Evolutionary conservation across 129 eudicot species (phyloP).

Genomic region (Gnaphalium uliginosum): DNA sequence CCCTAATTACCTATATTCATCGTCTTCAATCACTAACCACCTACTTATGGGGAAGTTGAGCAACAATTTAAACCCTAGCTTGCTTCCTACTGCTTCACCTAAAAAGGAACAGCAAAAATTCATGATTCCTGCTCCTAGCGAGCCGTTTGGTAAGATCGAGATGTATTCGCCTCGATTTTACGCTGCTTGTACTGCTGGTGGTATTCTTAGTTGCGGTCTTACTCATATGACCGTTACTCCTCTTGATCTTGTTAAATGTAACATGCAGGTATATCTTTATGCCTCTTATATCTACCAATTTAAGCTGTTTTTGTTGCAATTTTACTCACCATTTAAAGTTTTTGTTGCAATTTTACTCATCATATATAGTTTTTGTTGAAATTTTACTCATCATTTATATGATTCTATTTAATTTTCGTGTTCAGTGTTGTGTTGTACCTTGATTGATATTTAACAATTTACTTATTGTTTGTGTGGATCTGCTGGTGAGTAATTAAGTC

Average conservation of each 20-base stretch:
- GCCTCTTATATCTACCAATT: neutral
- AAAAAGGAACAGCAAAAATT: constrained; percentile 26
- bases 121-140: constrained; percentile 60
- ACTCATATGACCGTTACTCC: constrained; percentile 94
- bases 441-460: neutral
- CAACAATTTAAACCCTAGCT: constrained; percentile 21
- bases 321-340: too few species aligned
- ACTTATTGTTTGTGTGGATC: constrained; percentile 19
- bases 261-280: constrained; percentile 69
- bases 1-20: constrained; percentile 56
- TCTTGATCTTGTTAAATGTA: constrained; percentile 92
- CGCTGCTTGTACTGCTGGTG: constrained; percentile 87
- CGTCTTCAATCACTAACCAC: constrained; percentile 40
- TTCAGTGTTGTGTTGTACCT: neutral
- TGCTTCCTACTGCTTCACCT: constrained; percentile 30
- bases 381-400: neutral
- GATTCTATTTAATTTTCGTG: neutral
- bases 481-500: constrained; percentile 5
- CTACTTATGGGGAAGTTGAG: constrained; percentile 9
- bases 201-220: constrained; percentile 83
- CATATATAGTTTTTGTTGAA: neutral
- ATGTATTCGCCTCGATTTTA: constrained; percentile 73
- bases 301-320: neutral
- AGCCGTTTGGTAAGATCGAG: constrained; percentile 76
- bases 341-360: neutral